Base-by-base conservation (phyloP, 192 early-diverging fungal genomes). In the Coemansia sp. region DNA sequence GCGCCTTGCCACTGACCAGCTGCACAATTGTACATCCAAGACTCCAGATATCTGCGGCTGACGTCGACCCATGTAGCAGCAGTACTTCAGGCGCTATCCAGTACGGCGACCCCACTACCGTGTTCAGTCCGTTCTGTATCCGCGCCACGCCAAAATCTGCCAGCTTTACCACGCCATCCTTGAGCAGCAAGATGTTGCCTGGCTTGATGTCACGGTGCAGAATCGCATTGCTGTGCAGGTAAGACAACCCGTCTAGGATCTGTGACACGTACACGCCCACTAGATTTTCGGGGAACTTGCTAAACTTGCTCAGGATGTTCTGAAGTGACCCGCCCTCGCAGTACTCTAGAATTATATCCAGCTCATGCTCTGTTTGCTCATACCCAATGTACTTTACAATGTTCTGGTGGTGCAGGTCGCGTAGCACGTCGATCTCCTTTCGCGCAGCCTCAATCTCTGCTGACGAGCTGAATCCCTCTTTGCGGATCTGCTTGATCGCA, bases 301-400 rank as follows among this genome's bases (percentile, higher is more conserved):
- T 87, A 66, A 89, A 90, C 76, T 87, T 88, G 62, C 85, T 85
- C 63, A 85, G 82, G 25, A 90, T 79, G 63, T 76, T 87, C 34
- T 87, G 85, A 47, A 90, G 62, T 40, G 88, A 90, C 31, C 88
- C 88, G 61, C 86, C 88, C 63, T 90, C 88, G 59, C 89, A 90
- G 55, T 85, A 83, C 69, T 96, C 93, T 15, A 96, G 74, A 56
- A 96, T 92, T 18, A 95, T 89, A 79, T 93, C 91, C 42, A 94
- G 84, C 47, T 69, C 73, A 14, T 85, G 80, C 15, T 84, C 83
- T 0, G 85, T 86, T 58, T 90, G 83, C 67, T 90, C 89, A 60
- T 84, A 93, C 36, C 92, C 94, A 74, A 83, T 74, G 65, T 85
- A 88, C 60, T 86, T 82, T 60, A 90, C 85, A 63, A 90, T 86